Percentiles rank a stretch among this genome's conserved stretches.
Evolutionary conservation across 1,139 yeast genomes (phyloP).

Genomic region (Cylindricascospora bacillispora): DNA sequence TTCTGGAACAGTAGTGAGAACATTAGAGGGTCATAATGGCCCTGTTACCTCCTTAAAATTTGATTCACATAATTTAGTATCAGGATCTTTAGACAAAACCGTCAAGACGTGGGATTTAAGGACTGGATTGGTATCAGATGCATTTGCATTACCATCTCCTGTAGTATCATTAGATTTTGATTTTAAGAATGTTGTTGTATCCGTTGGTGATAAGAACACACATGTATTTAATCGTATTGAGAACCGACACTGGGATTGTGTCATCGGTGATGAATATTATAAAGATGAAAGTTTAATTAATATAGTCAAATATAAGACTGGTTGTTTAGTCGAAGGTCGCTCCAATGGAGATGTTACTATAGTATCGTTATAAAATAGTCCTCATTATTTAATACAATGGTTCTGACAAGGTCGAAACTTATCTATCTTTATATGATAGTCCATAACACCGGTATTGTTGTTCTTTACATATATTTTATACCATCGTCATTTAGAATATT

Average conservation of each 20-base stretch:
- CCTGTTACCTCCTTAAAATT: constrained; percentile 59
- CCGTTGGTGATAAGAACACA: constrained; percentile 36
- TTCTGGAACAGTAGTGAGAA: constrained; percentile 53
- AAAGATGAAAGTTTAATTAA: constrained; percentile 24
- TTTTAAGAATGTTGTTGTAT: constrained; percentile 37
- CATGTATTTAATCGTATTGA: constrained; percentile 45
- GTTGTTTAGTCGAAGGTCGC: constrained; percentile 53
- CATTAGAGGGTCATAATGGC: constrained; percentile 57
- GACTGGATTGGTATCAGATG: constrained; percentile 48
- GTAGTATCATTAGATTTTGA: constrained; percentile 46
- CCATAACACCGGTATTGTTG: too few relatives aligned
- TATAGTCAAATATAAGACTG: constrained; percentile 39
- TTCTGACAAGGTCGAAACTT: neutral
- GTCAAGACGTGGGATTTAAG: constrained; percentile 63
- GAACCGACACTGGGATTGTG: constrained; percentile 35
- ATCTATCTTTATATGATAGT: too few relatives aligned
- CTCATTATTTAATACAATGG: constrained; percentile 1
- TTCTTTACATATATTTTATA: too few relatives aligned
- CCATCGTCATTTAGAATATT: too few relatives aligned
- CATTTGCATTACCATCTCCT: constrained; percentile 43
- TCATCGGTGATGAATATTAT: constrained; percentile 26
- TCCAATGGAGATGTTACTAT: constrained; percentile 44
- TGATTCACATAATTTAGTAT: constrained; percentile 47
- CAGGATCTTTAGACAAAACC: constrained; percentile 55
- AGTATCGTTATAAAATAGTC: constrained; percentile 35